Percentiles rank a stretch among this genome's conserved stretches.
Evolutionary conservation across 192 early-diverging fungal species (phyloP).

Genomic region (Dissophora globulifera): DNA sequence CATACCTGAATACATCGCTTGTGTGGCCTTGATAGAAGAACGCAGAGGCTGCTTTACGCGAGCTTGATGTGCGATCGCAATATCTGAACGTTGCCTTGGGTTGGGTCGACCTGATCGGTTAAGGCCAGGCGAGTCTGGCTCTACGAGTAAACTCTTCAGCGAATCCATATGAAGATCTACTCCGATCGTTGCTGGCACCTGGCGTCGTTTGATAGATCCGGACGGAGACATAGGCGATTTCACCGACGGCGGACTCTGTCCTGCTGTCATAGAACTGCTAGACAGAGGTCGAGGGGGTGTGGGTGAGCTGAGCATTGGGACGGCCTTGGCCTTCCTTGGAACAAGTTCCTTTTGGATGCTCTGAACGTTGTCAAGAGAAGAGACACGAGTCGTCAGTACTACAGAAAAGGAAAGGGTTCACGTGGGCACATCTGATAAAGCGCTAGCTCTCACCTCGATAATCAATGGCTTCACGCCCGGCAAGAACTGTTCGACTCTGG

Average conservation of each 20-base stretch:
- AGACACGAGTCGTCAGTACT: too few species aligned
- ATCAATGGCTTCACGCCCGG: conserved; percentile 47
- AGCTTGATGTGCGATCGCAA: conserved; percentile 40
- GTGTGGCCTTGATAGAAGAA: conserved; percentile 33
- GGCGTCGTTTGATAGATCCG: conserved; percentile 10
- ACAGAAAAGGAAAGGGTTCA: too few species aligned
- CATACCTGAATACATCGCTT: conserved; percentile 35
- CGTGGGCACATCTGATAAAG: too few species aligned
- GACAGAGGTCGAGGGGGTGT: conserved; percentile 9
- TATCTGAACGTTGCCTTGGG: conserved; percentile 27
- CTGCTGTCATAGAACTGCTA: too few species aligned
- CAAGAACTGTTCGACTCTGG: conserved; percentile 50
- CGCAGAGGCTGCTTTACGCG: conserved; percentile 39
- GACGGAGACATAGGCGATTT: background rate
- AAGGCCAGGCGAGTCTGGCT: conserved; percentile 26
- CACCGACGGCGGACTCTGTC: too few species aligned
- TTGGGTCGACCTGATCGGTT: conserved; percentile 16
- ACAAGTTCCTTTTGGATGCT: conserved; percentile 49
- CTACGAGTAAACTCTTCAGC: conserved; percentile 31
- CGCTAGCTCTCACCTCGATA: conserved; percentile 34
- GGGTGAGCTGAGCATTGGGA: background rate
- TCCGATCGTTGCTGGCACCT: conserved; percentile 14
- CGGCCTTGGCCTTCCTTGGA: conserved; percentile 1
- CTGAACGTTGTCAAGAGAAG: conserved; percentile 7
- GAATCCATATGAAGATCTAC: conserved; percentile 50